phyloP scores from a whole-genome alignment of 2,329 filamentous ascomycete species.

The Scolecobasidium constrictum region DNA sequence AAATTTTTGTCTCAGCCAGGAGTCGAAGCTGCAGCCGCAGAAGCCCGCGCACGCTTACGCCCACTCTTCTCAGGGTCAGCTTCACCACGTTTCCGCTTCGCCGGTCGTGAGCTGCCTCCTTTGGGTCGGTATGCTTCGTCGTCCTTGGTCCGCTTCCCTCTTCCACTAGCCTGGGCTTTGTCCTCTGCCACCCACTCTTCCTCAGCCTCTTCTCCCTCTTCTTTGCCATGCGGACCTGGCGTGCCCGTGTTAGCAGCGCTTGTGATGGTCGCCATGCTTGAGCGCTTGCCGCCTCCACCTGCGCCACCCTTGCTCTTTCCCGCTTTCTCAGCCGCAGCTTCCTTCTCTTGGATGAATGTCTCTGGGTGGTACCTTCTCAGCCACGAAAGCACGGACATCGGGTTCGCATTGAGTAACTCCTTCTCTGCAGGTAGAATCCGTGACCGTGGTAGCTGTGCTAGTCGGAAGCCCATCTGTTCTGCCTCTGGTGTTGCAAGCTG shows the following conservation, averaged over 20 bases:
- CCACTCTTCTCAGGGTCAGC: neutral
- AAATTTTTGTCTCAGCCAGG: neutral
- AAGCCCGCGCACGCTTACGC: neutral
- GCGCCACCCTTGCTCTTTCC: slow-evolving; percentile 20
- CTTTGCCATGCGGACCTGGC: slow-evolving; percentile 23
- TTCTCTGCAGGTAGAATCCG: slow-evolving; percentile 32
- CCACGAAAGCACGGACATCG: slow-evolving; percentile 93
- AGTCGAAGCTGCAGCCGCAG: neutral
- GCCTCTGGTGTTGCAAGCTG: slow-evolving; percentile 31
- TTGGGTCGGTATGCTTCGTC: slow-evolving; percentile 38
- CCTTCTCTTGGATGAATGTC: slow-evolving; percentile 69
- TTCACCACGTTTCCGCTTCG: slow-evolving; percentile 27
- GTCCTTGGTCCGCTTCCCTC: slow-evolving; percentile 24
- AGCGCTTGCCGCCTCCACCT: slow-evolving; percentile 18
- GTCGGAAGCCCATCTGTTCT: neutral
- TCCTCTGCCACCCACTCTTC: slow-evolving; percentile 24
- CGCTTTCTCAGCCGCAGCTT: slow-evolving; percentile 29
- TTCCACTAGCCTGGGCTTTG: slow-evolving; percentile 19
- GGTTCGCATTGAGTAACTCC: slow-evolving; percentile 58
- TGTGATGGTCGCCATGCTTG: slow-evolving; percentile 18
- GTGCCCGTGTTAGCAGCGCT: slow-evolving; percentile 12
- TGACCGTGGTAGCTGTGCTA: slow-evolving; percentile 20
- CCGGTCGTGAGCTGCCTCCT: slow-evolving; percentile 31
- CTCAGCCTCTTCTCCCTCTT: slow-evolving; percentile 25
- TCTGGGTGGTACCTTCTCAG: slow-evolving; percentile 74